These are phyloP conservation scores for Symbiodinium pilosum DNA, from an alignment of 73 alveolate genomes.

Conservation along the genomic window DNA sequence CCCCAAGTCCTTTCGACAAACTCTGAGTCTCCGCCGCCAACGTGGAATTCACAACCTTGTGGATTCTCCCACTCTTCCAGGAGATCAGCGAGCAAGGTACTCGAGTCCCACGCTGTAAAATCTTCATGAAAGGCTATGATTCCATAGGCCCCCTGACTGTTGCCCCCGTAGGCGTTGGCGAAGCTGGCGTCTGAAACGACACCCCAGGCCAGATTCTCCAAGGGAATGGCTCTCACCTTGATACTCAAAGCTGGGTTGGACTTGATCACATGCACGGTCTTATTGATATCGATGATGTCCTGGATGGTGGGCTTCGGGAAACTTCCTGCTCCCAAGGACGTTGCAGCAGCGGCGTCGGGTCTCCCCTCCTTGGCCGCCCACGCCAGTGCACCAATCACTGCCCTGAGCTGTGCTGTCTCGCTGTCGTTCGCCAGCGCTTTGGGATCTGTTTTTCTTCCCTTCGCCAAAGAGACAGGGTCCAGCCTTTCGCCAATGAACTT, in stretches of 20 bases:
- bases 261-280: not conserved
- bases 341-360: not conserved
- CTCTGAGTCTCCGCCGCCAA: conserved; percentile 27
- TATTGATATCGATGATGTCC: conserved; percentile 27
- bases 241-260: not conserved
- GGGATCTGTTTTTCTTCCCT: not conserved
- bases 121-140: not conserved
- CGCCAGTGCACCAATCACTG: not conserved
- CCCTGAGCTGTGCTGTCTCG: not conserved
- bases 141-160: not conserved
- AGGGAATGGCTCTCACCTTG: not conserved
- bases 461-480: not conserved
- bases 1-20: not conserved
- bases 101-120: not conserved
- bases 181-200: conserved; percentile 21
- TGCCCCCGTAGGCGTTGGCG: too few species aligned
- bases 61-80: conserved; percentile 4
- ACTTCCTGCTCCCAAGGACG: not conserved
- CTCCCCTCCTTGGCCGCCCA: conserved; percentile 39
- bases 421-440: not conserved
- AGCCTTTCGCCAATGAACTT: conserved; percentile 20
- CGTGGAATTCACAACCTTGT: not conserved
- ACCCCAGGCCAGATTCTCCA: not conserved
- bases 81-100: not conserved
- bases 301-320: not conserved